Base-by-base conservation (phyloP, 306 rosid species). In the Hippophae rhamnoides region DNA sequence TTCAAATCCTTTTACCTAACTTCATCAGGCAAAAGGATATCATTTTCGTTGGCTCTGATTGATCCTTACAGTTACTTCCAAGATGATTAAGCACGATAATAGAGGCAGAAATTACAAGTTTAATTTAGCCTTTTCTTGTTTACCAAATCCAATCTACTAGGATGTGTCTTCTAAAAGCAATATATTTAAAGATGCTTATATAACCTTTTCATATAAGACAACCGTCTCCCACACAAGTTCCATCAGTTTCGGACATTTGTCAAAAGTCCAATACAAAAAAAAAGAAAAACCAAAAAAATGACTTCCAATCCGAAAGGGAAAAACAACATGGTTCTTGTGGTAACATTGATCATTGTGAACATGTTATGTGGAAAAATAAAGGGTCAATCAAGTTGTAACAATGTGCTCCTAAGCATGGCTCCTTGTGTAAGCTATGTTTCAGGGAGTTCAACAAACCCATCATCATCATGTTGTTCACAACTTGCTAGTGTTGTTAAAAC, bases 391-490 rank as follows among this genome's bases (percentile, higher is more conserved):
- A 42, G 52, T 27, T 58, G 72, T 52, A 67, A 12, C 54, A 58
- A n/a, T 51, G 72, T 58, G 51, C 65, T 67, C 7, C 10, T 67
- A 25, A 9, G 47, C 59, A 51, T 67, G 72, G 58, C 72, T 25
- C 65, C 65, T 7, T 67, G 72, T 64, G 40, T 67, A 6, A 58
- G 44, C 47, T 67, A 67, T 52, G 53, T 67, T 31, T 26, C 41
- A 5, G 65, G 72, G 44, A 58, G 47, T 47, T 67, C 72, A 41
- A 25, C 59, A 38, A 67, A 46, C 13, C 72, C 65, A 6, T 23
- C 59, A 10, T n/a, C 72, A n/a, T 67, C 72, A 5, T 67, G 72
- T 52, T 67, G 72, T 53, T 58, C 72, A 10, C 54, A 58, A 50
- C 65, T 67, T 7, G 9, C 60, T 9, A 59, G 52, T 11, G 41